Base-by-base conservation (phyloP, 2,329 filamentous ascomycete genomes). In the Tolypocladium tundrense region DNA sequence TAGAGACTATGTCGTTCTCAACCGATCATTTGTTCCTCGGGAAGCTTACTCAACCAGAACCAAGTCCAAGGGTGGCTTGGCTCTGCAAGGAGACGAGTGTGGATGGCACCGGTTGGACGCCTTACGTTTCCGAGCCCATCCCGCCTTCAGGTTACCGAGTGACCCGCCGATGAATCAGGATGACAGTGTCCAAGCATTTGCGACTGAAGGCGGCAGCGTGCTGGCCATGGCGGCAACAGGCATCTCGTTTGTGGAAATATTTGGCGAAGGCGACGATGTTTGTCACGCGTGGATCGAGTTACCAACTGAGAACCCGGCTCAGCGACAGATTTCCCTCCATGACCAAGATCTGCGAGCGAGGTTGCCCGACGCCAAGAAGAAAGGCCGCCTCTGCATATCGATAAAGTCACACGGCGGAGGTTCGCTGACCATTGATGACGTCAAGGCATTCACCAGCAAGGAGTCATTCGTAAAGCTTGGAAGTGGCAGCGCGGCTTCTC, bases 21-120 rank as follows among this genome's bases (percentile, higher is more conserved):
- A 94, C 71, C 85, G 93, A 33, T 88, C 88, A 1, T 97, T 97
- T 69, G 79, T 89, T 52, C 82, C 83, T 39, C 84, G 88, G 45
- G 93, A 97, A 70, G 85, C 91, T 1, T 97, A 88, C 68, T 94
- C 88, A 2, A 96, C 91, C 3, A 83, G 92, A 52, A 96, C 91
- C 2, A 91, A 90, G 68, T 87, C 87, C 50, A 91, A 89, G 65
- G 92, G 92, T 2, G 87, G 88, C 4, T 73, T 90, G 8, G 88
- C 91, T 48, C 71, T 88, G 50, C 84, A 84, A 39, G 82, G 86
- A 53, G 91, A 97, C 64, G 94, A 97, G 73, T 96, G 92, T 70
- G 80, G 79, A 33, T 97, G 93, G 93, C 92, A 97, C 72, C 84
- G 92, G 59, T 80, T 97, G 8, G 94, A 97, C 71, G 86, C 86